A percentile compares a stretch with the other conserved stretches of the same genome.
Conservation (phyloP, 768 basidiomycete species). For the Coprinellus micaceus region DNA sequence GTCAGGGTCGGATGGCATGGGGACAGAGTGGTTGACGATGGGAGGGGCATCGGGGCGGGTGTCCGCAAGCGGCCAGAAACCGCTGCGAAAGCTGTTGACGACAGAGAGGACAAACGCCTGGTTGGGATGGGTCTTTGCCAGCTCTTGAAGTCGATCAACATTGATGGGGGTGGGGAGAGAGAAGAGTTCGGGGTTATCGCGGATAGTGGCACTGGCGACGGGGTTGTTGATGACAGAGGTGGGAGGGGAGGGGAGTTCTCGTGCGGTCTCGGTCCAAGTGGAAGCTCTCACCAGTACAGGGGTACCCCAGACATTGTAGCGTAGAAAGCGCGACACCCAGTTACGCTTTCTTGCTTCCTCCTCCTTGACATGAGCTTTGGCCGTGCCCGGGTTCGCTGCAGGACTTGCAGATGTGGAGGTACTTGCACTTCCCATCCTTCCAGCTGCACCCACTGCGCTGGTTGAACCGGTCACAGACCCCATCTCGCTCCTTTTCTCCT, state of each 20-base stretch:
- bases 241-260: not conserved
- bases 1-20: not conserved
- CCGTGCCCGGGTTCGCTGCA: not conserved
- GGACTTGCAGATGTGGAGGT: not conserved
- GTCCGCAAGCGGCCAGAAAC: slow-evolving; percentile 30
- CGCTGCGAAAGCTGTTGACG: slow-evolving; percentile 16
- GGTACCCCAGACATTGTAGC: not conserved
- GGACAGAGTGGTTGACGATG: slow-evolving; percentile 9
- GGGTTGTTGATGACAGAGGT: no score
- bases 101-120: slow-evolving; percentile 25
- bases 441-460: not conserved
- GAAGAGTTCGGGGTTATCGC: slow-evolving; percentile 14
- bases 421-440: not conserved
- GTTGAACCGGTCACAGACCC: not conserved
- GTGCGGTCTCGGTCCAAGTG: not conserved
- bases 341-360: not conserved
- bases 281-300: not conserved
- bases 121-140: slow-evolving; percentile 25
- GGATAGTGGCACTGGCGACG: not conserved
- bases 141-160: slow-evolving; percentile 15
- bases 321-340: not conserved
- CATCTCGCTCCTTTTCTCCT: not conserved
- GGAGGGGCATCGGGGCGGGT: slow-evolving; percentile 10
- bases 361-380: not conserved
- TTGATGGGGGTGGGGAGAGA: slow-evolving; percentile 22